Percentiles rank a stretch among this genome's conserved stretches.
These are phyloP conservation scores for Bisporella sp. DNA, from an alignment of 2,329 filamentous ascomycete species.

Conservation along the genomic window DNA sequence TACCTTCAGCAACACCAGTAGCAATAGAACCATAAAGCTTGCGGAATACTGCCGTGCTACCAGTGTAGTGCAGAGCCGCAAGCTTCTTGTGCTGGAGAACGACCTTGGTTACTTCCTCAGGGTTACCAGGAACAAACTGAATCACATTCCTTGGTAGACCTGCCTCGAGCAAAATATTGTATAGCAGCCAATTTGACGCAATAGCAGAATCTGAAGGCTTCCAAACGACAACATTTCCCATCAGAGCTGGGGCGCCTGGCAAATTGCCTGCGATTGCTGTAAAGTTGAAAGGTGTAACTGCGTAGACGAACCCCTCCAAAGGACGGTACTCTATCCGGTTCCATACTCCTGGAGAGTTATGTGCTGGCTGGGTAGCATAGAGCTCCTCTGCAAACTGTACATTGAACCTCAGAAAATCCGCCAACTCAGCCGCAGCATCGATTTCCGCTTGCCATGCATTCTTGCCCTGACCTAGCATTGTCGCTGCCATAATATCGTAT, in stretches of 20 bases:
- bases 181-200: slow-evolving; percentile 80
- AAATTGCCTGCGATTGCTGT: slow-evolving; percentile 90
- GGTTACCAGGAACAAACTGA: slow-evolving; percentile 86
- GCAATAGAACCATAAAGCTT: slow-evolving; percentile 83
- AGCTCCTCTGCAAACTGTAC: slow-evolving; percentile 90
- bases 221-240: slow-evolving; percentile 94
- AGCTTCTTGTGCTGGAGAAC: slow-evolving; percentile 75
- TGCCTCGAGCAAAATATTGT: slow-evolving; percentile 84
- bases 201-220: slow-evolving; percentile 87
- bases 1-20: slow-evolving; percentile 69
- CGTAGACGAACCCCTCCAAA: slow-evolving; percentile 91
- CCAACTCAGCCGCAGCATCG: slow-evolving; percentile 84
- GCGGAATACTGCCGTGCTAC: slow-evolving; percentile 86
- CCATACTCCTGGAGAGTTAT: slow-evolving; percentile 81
- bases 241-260: slow-evolving; percentile 71
- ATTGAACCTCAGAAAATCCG: slow-evolving; percentile 89
- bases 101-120: slow-evolving; percentile 72
- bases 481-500: slow-evolving; percentile 92
- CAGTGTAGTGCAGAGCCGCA: slow-evolving; percentile 90
- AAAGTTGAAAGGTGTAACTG: slow-evolving; percentile 92
- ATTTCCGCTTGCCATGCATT: slow-evolving; percentile 99
- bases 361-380: slow-evolving; percentile 77
- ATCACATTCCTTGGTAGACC: slow-evolving; percentile 84
- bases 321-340: slow-evolving; percentile 86
- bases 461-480: slow-evolving; percentile 95